Evolutionary conservation across 2,329 filamentous ascomycete species (phyloP).

Genomic region (Diplodia sapinea): DNA sequence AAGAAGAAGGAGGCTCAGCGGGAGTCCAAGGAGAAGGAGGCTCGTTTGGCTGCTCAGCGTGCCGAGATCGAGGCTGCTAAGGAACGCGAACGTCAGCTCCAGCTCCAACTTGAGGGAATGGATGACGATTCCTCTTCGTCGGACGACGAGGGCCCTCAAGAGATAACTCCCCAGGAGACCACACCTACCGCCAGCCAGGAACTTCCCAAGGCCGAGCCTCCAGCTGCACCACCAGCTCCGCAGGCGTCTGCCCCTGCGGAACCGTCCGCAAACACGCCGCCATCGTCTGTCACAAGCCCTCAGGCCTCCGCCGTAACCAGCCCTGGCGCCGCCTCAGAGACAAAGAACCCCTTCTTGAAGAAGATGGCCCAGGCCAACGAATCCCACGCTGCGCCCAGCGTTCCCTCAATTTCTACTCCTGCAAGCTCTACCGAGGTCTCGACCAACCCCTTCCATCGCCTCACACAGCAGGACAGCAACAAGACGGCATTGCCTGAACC

Average conservation of each 20-base stretch:
- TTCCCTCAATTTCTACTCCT: slow-evolving; percentile 50
- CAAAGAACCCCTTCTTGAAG: slow-evolving; percentile 93
- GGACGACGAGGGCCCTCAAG: slow-evolving; percentile 73
- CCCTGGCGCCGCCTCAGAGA: slow-evolving; percentile 67
- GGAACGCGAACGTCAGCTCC: slow-evolving; percentile 87
- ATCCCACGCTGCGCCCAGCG: slow-evolving; percentile 57
- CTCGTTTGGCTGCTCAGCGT: slow-evolving; percentile 79
- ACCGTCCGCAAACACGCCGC: slow-evolving; percentile 51
- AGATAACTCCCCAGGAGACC: slow-evolving; percentile 68
- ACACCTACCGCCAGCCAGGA: slow-evolving; percentile 65
- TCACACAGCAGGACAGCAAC: slow-evolving; percentile 66
- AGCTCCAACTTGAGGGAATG: slow-evolving; percentile 81
- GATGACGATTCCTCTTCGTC: slow-evolving; percentile 74
- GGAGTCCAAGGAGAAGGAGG: slow-evolving; percentile 87
- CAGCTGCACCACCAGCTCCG: slow-evolving; percentile 54
- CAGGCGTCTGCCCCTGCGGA: slow-evolving; percentile 37
- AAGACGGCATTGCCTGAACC: slow-evolving; percentile 54
- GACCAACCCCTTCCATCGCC: slow-evolving; percentile 96
- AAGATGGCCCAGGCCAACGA: slow-evolving; percentile 76
- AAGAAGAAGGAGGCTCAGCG: slow-evolving; percentile 86
- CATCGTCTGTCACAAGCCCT: slow-evolving; percentile 52
- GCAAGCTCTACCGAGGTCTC: slow-evolving; percentile 63
- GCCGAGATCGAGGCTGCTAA: slow-evolving; percentile 91
- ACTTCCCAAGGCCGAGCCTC: slow-evolving; percentile 51
- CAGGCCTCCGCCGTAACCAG: slow-evolving; percentile 58